Evolutionary conservation across 2,329 filamentous ascomycete species (phyloP), one percentile per base, ranked within the genome.

Genomic region (Aspergillus sp.): DNA sequence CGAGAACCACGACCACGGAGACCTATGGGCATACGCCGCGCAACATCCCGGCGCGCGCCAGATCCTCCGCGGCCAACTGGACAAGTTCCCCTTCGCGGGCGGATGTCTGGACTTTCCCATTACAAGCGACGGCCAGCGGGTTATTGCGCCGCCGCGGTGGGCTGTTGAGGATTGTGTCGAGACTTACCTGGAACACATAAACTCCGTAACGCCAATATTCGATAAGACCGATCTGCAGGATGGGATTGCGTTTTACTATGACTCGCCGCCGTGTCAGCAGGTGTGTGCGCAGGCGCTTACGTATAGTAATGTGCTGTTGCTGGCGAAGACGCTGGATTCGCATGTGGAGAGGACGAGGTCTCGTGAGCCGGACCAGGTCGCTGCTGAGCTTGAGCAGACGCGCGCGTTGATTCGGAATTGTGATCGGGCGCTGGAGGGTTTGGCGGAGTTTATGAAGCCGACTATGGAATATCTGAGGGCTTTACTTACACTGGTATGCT

Each of bases 211-310:
- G 15, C 54, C 53, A 3, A 31, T 56, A 5, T 56, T 48, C 7
- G 53, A 56, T 8, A 28, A 45, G 34, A 22, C n/a, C 6, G n/a
- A 31, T 3, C 31, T 57, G 6, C n/a, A 43, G 17, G 55, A 38
- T 22, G 47, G 46, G n/a, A 31, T 57, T 7, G 46, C 46, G 30
- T 30, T 41, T 8, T 51, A 50, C 22, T 57, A 57, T 15, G 46
- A 50, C 8, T 38, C 55, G 19, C 46, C 47, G 9, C 48, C 30
- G 13, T 41, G 30, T 22, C 55, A 45, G 22, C 31, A 45, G 19
- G 43, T 8, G 7, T 19, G 13, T 11, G 30, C 38, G 31, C 52
- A 54, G 47, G 55, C 48, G n/a, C 28, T 57, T 31, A 43, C 22
- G 17, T 43, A 51, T 4, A 57, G 28, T 34, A 50, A 43, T 48